Base-by-base conservation (phyloP, 257 asterid species). In the Primulina tabacum region DNA sequence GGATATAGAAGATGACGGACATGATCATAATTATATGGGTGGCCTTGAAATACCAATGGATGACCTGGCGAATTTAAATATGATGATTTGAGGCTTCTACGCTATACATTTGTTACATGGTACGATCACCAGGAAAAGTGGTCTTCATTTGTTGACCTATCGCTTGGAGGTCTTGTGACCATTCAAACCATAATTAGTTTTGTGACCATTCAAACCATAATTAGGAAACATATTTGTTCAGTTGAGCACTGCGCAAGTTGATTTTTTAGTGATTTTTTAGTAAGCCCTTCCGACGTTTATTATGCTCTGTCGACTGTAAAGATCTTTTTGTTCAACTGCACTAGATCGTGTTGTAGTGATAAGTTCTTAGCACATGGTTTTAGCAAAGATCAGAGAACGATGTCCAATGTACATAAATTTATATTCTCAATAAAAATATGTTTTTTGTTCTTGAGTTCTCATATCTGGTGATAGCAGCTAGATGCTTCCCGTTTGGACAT, bases 11-110 rank as follows among this genome's bases (percentile, higher is more conserved):
- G 97, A 83, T 26, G 89, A 82, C 14, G 95, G 85, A 21, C 95
- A 87, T 29, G 97, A 90, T 74, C 81, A 88, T 61, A 93, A 87
- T 72, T 89, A 73, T 75, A 77, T 87, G 84, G 87, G 80, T 77
- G 92, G 96, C 75, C 95, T 91, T 70, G 90, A 82, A 74, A 86
- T 89, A 77, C 97, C 97, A 60, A 89, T 86, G 92, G 97, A 91
- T 79, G 96, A 91, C 80, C 86, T 91, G 50, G 24, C 95, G 60
- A 95, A 84, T 70, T 76, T 91, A 77, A 83, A 91, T 79, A 91
- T 91, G 95, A 81, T 89, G 88, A 88, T 87, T 75, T 91, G 87
- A 91, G 80, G 85, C 55, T 43, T 38, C 55, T 43, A 43, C 6
- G 6, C 55, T 11, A 43, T 43, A 12, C 55, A 14, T 43, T 43